These are phyloP conservation scores for Stylonectria norvegica DNA, from an alignment of 2,329 filamentous ascomycete genomes.

Conservation along the genomic window DNA sequence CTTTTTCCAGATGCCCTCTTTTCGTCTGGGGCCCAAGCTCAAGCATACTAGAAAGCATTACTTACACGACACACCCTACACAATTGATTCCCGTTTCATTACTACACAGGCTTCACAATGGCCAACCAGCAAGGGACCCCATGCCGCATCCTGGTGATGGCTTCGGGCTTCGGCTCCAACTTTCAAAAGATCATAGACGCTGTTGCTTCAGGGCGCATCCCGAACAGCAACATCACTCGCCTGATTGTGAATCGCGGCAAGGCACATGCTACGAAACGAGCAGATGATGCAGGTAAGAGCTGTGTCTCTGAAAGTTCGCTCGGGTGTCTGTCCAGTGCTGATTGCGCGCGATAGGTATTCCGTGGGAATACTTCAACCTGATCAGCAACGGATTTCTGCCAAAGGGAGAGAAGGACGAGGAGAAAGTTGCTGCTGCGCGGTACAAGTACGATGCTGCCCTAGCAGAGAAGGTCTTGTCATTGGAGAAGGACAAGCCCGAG, in stretches of 20 bases:
- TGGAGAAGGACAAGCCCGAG: conserved; percentile 55
- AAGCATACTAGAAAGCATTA: too few relatives aligned
- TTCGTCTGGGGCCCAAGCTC: too few relatives aligned
- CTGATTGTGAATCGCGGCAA: conserved; percentile 48
- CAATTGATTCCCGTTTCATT: too few relatives aligned
- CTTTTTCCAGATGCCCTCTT: too few relatives aligned
- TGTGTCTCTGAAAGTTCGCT: background rate
- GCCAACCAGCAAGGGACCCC: conserved; percentile 12
- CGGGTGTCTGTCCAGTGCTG: too few relatives aligned
- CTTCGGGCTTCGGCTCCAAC: conserved; percentile 73
- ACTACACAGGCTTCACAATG: conserved; percentile 8
- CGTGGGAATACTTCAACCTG: conserved; percentile 78
- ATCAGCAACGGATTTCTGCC: conserved; percentile 63
- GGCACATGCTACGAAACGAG: conserved; percentile 43
- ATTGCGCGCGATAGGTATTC: conserved; percentile 40
- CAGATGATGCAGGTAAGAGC: conserved; percentile 41
- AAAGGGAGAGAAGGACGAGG: conserved; percentile 59
- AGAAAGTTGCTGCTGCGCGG: conserved; percentile 54
- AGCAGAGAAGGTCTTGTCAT: conserved; percentile 59
- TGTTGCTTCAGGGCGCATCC: conserved; percentile 38
- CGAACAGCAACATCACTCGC: conserved; percentile 42
- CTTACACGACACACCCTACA: too few relatives aligned
- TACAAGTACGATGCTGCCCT: conserved; percentile 72
- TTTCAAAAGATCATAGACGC: conserved; percentile 68
- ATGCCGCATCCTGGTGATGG: conserved; percentile 62